Percentiles rank a stretch among this genome's conserved stretches.
Conservation (phyloP, 2,329 filamentous ascomycete genomes). For the Phaeosphaeria sp. region DNA sequence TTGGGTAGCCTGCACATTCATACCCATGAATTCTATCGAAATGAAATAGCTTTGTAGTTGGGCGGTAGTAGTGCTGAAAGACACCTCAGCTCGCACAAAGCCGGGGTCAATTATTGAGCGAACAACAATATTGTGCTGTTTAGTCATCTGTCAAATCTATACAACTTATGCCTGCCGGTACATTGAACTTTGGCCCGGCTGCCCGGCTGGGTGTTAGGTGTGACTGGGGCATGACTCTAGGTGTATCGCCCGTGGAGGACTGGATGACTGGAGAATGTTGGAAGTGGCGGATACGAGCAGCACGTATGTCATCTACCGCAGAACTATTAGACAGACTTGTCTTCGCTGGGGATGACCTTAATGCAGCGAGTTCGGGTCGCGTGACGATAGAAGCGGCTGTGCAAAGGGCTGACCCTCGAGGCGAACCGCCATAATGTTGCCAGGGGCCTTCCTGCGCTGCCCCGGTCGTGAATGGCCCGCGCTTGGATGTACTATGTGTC, state of each 20-base stretch:
- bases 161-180: constrained; percentile 8
- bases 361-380: neutral
- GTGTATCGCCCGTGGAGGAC: neutral
- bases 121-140: neutral
- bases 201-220: neutral
- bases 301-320: constrained; percentile 12
- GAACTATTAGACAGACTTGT: neutral
- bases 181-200: neutral
- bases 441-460: no score
- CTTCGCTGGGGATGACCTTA: neutral
- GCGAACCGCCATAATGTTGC: no score
- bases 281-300: constrained; percentile 21
- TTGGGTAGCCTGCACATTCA: no score
- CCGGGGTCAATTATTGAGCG: neutral
- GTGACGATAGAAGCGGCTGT: neutral
- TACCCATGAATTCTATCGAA: no score
- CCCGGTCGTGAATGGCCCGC: no score
- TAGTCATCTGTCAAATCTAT: constrained; percentile 21
- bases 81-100: neutral
- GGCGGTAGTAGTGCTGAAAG: no score
- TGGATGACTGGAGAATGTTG: neutral
- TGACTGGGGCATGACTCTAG: neutral
- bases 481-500: neutral
- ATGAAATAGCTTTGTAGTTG: no score
- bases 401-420: no score